A percentile compares a stretch with the other conserved stretches of the same genome.
phyloP scores from a whole-genome alignment of 805 yeast species.

The Metschnikowia proteae region DNA sequence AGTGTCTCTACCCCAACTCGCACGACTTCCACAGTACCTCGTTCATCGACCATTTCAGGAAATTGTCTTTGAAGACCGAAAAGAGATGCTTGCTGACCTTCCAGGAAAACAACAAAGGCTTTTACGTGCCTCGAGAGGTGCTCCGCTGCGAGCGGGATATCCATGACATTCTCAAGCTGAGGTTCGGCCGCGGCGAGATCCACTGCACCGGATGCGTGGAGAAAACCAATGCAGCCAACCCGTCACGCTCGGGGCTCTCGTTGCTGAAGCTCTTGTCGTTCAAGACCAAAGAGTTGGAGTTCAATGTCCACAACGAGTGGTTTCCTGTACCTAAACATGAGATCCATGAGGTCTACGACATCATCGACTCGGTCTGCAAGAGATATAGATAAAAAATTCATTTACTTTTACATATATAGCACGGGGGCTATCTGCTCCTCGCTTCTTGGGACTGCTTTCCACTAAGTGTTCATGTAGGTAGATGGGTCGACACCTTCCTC shows the following conservation, averaged over 20 bases:
- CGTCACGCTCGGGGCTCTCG: not conserved
- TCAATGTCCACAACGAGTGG: conserved; percentile 52
- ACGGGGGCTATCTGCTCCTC: not conserved
- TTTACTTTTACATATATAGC: conserved; percentile 4
- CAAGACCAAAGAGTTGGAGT: conserved; percentile 11
- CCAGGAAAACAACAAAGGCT: conserved; percentile 29
- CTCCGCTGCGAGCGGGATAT: conserved; percentile 39
- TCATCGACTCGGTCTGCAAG: conserved; percentile 15
- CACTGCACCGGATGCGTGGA: conserved; percentile 45
- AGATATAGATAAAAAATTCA: conserved; percentile 5
- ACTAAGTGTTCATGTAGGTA: conserved; percentile 91
- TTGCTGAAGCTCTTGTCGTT: not conserved
- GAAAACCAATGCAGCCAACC: conserved; percentile 1
- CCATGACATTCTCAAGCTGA: conserved; percentile 34
- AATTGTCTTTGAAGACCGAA: conserved; percentile 8
- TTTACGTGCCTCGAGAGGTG: conserved; percentile 29
- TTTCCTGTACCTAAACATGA: conserved; percentile 45
- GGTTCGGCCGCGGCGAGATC: conserved; percentile 47
- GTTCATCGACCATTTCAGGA: conserved; percentile 7
- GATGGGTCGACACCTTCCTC: conserved; percentile 98
- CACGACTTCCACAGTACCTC: conserved; percentile 9
- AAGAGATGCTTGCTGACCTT: conserved; percentile 15
- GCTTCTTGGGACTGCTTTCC: not conserved
- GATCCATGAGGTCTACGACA: conserved; percentile 13
- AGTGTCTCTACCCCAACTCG: conserved; percentile 33